These are phyloP conservation scores for Arachis monticola DNA, from an alignment of 331 rosid genomes.

Conservation along the genomic window DNA sequence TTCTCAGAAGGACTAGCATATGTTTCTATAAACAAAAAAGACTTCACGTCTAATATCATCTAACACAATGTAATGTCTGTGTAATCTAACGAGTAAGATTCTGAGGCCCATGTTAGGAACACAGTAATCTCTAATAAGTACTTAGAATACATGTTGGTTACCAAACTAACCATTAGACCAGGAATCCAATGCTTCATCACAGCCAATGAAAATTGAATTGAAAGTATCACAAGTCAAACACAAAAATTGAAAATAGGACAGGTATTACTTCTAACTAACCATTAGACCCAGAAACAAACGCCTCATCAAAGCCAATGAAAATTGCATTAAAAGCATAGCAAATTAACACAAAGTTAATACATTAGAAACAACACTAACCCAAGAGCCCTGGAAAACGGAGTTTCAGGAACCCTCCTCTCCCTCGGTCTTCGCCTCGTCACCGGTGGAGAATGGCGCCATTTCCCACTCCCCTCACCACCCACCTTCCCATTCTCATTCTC, in stretches of 20 bases:
- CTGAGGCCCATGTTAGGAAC: neutral
- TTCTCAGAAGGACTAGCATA: no score
- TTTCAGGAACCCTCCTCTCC: conserved; percentile 91
- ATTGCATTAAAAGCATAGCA: neutral
- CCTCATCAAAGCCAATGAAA: neutral
- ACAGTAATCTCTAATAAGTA: neutral
- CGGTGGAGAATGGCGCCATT: conserved; percentile 36
- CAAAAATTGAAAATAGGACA: no score
- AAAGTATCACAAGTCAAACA: neutral
- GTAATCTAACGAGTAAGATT: no score
- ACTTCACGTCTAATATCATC: no score
- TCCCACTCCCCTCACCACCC: conserved; percentile 27
- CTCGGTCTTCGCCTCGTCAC: conserved; percentile 67
- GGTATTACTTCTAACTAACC: neutral
- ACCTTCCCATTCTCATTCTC: neutral
- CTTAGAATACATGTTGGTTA: neutral
- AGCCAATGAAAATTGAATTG: no score
- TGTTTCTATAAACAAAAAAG: no score
- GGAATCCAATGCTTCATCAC: no score
- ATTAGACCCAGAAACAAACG: neutral
- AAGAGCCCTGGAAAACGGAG: conserved; percentile 90
- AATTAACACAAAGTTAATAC: neutral
- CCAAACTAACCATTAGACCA: neutral
- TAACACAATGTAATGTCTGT: no score
- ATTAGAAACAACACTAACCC: conserved; percentile 63